Conservation (phyloP, 345 rosid species). For the Kernera saxatilis region DNA sequence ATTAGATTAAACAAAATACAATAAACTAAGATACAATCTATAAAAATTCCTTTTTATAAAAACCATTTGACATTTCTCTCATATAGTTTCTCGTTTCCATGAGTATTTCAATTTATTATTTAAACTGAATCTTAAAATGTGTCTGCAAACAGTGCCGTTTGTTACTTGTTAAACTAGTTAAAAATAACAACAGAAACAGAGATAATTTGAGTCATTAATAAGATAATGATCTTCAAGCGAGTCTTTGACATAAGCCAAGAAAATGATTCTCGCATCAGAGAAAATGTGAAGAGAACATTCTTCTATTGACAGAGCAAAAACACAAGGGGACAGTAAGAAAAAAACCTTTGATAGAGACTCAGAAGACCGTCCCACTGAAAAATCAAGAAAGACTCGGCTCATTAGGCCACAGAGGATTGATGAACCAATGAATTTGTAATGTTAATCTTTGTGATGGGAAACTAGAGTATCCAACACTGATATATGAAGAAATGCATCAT, state of each 20-base stretch:
- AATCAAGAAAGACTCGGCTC: slow-evolving; percentile 9
- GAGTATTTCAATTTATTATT: background rate
- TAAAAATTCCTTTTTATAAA: too few relatives aligned
- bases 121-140: background rate
- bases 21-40: too few relatives aligned
- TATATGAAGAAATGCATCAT: background rate
- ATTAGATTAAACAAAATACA: too few relatives aligned
- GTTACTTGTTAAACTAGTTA: background rate
- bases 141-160: background rate
- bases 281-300: background rate
- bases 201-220: background rate
- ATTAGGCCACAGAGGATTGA: background rate
- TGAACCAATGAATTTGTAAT: background rate
- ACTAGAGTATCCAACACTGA: background rate
- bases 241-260: background rate
- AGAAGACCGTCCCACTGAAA: slow-evolving; percentile 67
- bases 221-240: background rate
- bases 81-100: background rate
- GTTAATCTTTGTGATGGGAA: background rate
- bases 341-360: slow-evolving; percentile 46
- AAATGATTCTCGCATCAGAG: background rate
- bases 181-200: background rate
- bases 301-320: background rate
- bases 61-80: background rate
- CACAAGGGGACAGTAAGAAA: background rate